Conservation (phyloP, 495 filamentous ascomycete genomes). For the Penicillium canariense region DNA sequence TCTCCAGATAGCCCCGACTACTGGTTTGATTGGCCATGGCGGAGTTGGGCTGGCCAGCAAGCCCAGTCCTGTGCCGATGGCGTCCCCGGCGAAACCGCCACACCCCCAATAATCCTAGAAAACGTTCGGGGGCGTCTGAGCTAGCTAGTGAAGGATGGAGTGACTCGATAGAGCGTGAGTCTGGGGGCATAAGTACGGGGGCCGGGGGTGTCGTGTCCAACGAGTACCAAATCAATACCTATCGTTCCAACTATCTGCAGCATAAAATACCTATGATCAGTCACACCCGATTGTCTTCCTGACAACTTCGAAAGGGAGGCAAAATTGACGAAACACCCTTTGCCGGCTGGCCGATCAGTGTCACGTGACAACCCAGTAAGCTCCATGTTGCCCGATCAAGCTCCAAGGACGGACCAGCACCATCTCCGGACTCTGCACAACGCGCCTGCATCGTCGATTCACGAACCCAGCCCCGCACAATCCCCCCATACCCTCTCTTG, state of each 20-base stretch:
- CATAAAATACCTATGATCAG: background rate
- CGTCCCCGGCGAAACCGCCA: background rate
- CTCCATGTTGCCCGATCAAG: conserved; percentile 16
- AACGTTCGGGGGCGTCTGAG: too few species aligned
- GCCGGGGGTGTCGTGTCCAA: too few species aligned
- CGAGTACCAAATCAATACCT: too few species aligned
- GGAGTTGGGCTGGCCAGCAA: background rate
- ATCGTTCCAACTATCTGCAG: too few species aligned
- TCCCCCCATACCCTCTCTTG: background rate
- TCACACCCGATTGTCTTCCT: background rate
- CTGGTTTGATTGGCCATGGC: background rate
- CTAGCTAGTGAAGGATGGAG: too few species aligned
- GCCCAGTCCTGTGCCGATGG: background rate
- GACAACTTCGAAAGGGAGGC: background rate
- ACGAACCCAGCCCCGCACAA: conserved; percentile 12
- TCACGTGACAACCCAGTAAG: conserved; percentile 24
- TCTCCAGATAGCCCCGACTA: background rate
- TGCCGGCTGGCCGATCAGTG: background rate
- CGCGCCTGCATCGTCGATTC: conserved; percentile 8
- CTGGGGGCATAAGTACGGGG: too few species aligned
- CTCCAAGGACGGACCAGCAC: conserved; percentile 9
- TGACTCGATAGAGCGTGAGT: too few species aligned
- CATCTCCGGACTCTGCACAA: conserved; percentile 19
- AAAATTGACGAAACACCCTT: background rate
- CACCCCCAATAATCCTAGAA: too few species aligned